These are phyloP conservation scores for Jaapia argillacea DNA, from an alignment of 768 basidiomycete genomes.

Conservation along the genomic window DNA sequence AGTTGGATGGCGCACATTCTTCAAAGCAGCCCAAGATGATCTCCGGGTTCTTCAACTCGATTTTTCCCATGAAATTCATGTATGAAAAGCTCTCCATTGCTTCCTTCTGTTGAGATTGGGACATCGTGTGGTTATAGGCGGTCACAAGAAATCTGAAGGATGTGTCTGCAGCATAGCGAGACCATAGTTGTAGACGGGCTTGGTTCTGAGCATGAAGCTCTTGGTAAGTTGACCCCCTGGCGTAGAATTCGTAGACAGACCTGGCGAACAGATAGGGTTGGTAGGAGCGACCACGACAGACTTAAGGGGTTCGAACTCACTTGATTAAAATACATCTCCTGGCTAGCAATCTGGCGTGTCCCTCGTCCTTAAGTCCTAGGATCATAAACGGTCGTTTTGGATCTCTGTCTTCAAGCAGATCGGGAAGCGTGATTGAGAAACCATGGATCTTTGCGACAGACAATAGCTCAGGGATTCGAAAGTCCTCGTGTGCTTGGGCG, in stretches of 20 bases:
- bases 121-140: constrained; percentile 66
- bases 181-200: constrained; percentile 39
- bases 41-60: constrained; percentile 74
- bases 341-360: constrained; percentile 66
- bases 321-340: constrained; percentile 76
- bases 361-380: constrained; percentile 55
- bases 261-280: constrained; percentile 25
- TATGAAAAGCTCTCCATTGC: constrained; percentile 77
- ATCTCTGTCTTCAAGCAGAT: constrained; percentile 44
- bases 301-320: constrained; percentile 31
- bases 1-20: constrained; percentile 54
- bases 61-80: constrained; percentile 74
- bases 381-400: constrained; percentile 65
- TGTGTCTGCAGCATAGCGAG: constrained; percentile 46
- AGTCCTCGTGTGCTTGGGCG: constrained; percentile 74
- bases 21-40: constrained; percentile 70
- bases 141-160: constrained; percentile 78
- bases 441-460: constrained; percentile 69
- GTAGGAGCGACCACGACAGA: background rate
- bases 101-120: constrained; percentile 50
- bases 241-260: constrained; percentile 72
- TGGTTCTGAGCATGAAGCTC: constrained; percentile 53
- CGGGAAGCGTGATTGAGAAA: constrained; percentile 39
- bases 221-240: constrained; percentile 56
- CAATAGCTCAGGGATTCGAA: constrained; percentile 73